Conservation (phyloP, 306 rosid genomes). For the Glycine tomentella region DNA sequence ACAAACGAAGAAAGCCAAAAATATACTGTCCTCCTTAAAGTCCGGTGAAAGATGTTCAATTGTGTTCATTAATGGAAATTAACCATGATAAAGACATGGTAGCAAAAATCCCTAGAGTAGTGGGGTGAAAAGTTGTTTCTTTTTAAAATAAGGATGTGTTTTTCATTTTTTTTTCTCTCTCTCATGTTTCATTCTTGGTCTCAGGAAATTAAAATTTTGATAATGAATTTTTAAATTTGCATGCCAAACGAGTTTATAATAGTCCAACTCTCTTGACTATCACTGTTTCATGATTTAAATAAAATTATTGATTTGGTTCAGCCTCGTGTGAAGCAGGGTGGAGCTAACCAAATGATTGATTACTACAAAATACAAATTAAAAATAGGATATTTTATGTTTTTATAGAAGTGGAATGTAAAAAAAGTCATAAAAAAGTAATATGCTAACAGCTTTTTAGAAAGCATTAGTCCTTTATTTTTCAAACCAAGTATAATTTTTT, state of each 20-base stretch:
- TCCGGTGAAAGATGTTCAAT: conserved; percentile 34
- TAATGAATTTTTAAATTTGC: neutral
- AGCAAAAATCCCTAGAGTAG: neutral
- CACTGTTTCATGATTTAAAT: neutral
- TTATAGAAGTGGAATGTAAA: neutral
- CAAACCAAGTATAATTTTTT: neutral
- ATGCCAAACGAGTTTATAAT: neutral
- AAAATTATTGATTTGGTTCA: neutral
- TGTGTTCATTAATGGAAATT: neutral
- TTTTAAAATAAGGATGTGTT: neutral
- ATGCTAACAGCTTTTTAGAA: neutral
- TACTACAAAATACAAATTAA: neutral
- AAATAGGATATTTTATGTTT: neutral
- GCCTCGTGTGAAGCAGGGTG: neutral
- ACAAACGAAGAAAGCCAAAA: conserved; percentile 12
- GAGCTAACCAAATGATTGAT: neutral
- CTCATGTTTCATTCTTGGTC: neutral
- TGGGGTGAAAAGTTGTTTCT: conserved; percentile 2
- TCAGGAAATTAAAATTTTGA: neutral
- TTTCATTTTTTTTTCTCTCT: neutral
- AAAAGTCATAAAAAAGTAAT: neutral
- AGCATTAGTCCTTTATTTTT: neutral
- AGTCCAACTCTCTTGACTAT: neutral
- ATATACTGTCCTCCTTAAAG: conserved; percentile 34
- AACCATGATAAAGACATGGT: conserved; percentile 10